Evolutionary conservation across 257 asterid species (phyloP).

Genomic region (Agastache rugosa): DNA sequence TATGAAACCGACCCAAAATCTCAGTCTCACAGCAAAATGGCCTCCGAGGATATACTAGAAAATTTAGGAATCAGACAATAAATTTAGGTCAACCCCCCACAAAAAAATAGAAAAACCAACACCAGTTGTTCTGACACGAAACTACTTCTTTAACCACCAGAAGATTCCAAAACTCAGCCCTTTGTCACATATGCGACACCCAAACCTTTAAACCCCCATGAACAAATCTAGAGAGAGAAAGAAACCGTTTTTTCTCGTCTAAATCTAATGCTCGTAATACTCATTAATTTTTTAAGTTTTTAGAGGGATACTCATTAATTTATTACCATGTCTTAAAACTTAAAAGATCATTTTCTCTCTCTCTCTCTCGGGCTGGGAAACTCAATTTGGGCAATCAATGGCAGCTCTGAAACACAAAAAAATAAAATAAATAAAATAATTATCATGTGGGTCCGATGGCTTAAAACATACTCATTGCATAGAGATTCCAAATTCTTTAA

Average conservation of each 20-base stretch:
- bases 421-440: not conserved
- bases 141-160: conserved; percentile 50
- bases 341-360: not conserved
- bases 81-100: conserved; percentile 79
- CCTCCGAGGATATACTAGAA: conserved; percentile 1
- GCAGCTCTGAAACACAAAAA: conserved; percentile 53
- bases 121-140: conserved; percentile 53
- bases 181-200: conserved; percentile 43
- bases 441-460: conserved; percentile 55
- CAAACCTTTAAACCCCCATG: conserved; percentile 32
- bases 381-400: conserved; percentile 47
- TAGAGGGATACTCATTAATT: not conserved
- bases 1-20: conserved; percentile 43
- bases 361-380: conserved; percentile 26
- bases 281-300: not conserved
- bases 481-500: conserved; percentile 46
- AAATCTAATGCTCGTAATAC: conserved; percentile 11
- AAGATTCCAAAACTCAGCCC: conserved; percentile 75
- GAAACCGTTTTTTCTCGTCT: not conserved
- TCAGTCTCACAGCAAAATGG: conserved; percentile 46
- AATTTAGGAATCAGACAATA: conserved; percentile 41
- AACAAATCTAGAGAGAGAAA: conserved; percentile 20
- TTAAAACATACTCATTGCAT: conserved; percentile 59
- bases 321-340: conserved; percentile 21
- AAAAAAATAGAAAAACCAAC: conserved; percentile 37